Conservation (phyloP, 495 filamentous ascomycete species). For the Symbiotaphrina buchneri region DNA sequence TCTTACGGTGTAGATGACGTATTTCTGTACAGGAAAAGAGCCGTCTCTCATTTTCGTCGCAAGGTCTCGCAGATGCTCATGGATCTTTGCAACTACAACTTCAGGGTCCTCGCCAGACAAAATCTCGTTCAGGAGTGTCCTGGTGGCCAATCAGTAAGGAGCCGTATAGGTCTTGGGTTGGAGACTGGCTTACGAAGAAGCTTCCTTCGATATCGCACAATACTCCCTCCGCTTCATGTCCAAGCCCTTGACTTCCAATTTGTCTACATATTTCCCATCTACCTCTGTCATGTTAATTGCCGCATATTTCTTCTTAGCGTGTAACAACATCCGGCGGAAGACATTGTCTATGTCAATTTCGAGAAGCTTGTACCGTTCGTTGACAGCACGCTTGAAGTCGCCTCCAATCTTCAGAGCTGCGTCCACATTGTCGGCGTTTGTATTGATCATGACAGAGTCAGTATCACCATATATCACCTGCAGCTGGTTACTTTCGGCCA, state of each 20-base stretch:
- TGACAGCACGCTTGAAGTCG: conserved; percentile 60
- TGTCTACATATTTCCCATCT: conserved; percentile 77
- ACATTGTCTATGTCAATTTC: conserved; percentile 98
- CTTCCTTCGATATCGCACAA: conserved; percentile 83
- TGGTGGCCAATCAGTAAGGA: conserved; percentile 4
- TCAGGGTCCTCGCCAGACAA: conserved; percentile 87
- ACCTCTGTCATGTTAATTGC: conserved; percentile 82
- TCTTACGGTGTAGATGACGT: conserved; percentile 75
- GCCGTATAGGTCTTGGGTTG: not conserved
- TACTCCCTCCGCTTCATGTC: conserved; percentile 97
- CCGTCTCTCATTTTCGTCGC: conserved; percentile 63
- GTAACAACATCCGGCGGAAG: conserved; percentile 78
- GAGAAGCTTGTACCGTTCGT: conserved; percentile 69
- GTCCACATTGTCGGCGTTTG: conserved; percentile 79
- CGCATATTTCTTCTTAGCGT: conserved; percentile 99
- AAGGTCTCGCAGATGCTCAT: conserved; percentile 74
- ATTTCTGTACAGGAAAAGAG: conserved; percentile 53
- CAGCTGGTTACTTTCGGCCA: conserved; percentile 71
- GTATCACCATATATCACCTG: conserved; percentile 97
- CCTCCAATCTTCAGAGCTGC: conserved; percentile 78
- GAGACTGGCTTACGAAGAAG: conserved; percentile 32
- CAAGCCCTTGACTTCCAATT: conserved; percentile 92
- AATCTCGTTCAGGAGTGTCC: conserved; percentile 59
- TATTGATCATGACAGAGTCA: conserved; percentile 99
- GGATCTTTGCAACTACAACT: conserved; percentile 66